A percentile compares a stretch with the other conserved stretches of the same genome.
Evolutionary conservation across 2,329 filamentous ascomycete genomes (phyloP).

Genomic region (Ophiostoma ips): DNA sequence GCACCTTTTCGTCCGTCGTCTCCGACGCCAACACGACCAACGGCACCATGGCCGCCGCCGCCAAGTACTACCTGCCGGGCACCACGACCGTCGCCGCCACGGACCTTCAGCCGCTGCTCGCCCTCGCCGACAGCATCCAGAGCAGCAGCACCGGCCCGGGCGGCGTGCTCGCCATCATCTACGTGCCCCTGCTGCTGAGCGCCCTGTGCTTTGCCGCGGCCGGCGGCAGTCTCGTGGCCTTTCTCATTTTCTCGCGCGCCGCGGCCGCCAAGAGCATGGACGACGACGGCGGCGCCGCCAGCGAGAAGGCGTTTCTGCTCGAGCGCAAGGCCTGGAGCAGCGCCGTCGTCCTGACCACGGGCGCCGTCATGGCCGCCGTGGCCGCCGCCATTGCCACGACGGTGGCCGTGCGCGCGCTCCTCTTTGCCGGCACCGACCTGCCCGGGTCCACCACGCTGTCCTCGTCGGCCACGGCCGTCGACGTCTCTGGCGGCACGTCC

Average conservation of each 20-base stretch:
- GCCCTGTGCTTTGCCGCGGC: constrained; percentile 9
- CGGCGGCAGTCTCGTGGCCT: constrained; percentile 7
- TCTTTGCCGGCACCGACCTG: constrained; percentile 11
- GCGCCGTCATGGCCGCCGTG: constrained; percentile 8
- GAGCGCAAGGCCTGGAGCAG: constrained; percentile 4
- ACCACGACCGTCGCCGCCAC: constrained; percentile 5
- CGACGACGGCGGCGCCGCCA: not conserved
- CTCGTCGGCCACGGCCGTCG: not conserved
- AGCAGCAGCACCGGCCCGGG: constrained; percentile 10
- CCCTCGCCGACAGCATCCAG: constrained; percentile 9
- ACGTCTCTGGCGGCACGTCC: constrained; percentile 9
- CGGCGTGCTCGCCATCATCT: constrained; percentile 9
- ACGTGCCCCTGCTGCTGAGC: constrained; percentile 10
- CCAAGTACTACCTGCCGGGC: constrained; percentile 10
- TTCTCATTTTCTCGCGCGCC: not conserved
- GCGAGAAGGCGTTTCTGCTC: not conserved
- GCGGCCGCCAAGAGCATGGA: not conserved
- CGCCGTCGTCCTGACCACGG: constrained; percentile 8
- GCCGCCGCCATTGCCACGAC: constrained; percentile 11
- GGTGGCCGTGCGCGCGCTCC: constrained; percentile 12
- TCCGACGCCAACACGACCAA: constrained; percentile 1
- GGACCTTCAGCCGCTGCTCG: constrained; percentile 10
- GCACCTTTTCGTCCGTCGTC: constrained; percentile 7
- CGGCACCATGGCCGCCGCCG: not conserved
- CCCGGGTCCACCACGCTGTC: constrained; percentile 2